Evolutionary conservation across 1,139 yeast species (phyloP), one percentile per base, ranked within the genome.

Genomic region (Scheffersomyces illinoinensis): DNA sequence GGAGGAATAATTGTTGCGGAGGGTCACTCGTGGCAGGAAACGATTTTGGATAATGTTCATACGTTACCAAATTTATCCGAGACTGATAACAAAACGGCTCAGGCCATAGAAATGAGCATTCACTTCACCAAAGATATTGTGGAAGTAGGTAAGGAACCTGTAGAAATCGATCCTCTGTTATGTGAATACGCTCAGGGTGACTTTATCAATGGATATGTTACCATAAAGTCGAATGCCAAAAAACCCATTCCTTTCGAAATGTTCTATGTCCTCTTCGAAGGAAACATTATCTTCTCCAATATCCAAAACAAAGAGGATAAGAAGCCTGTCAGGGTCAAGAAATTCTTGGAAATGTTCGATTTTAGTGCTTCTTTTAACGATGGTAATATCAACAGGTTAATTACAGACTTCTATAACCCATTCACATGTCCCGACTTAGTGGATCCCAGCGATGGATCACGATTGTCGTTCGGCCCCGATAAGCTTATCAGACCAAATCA

Each of bases 241-340:
- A 58, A 64, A 14, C 69, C 72, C 0, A 71, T 79, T 24, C 73
- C 74, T 2, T 80, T 79, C 63, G 81, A 77, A 55, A 77, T 78
- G 81, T 76, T 79, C 58, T 80, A 78, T 62, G 70, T 79, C 3
- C 67, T 79, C 20, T 77, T 80, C 55, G 83, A 80, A 65, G 84
- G 84, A 0, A 69, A 67, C 47, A 66, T 72, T 50, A 62, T 64
- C 58, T 64, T 73, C 47, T 53, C 64, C 10, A 62, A 65, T 59
- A 17, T 48, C 6, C 57, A 54, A 59, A 64, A 59, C 26, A 52
- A 3, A 26, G 63, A 62, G 19, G 61, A 57, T 47, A 61, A 57
- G 46, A 61, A 57, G 17, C 73, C 69, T 17, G 62, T 66, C 2
- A 62, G 61, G 26, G 56, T 66, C 48, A 68, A 66, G 51, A 74